Percentiles rank a stretch among this genome's conserved stretches.
These are phyloP conservation scores for Mycena olivaceomarginata DNA, from an alignment of 768 basidiomycete species.

Conservation along the genomic window DNA sequence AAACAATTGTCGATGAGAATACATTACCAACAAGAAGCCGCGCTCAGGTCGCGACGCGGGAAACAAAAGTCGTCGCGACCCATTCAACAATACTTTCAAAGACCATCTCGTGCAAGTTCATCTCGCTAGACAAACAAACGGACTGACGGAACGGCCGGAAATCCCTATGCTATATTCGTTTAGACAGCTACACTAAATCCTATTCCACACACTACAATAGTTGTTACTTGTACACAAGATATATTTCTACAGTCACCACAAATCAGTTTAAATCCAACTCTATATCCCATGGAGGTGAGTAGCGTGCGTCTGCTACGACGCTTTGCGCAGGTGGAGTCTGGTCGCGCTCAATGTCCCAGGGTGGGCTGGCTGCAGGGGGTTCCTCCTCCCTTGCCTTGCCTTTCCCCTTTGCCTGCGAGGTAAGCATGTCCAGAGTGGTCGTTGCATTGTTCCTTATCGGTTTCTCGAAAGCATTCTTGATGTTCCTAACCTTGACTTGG, in stretches of 20 bases:
- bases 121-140: background rate
- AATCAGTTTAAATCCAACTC: slow-evolving; percentile 67
- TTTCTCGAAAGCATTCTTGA: slow-evolving; percentile 93
- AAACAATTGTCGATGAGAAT: slow-evolving; percentile 80
- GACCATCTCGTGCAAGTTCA: slow-evolving; percentile 21
- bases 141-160: background rate
- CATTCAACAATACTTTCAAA: slow-evolving; percentile 49
- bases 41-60: slow-evolving; percentile 24
- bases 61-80: slow-evolving; percentile 30
- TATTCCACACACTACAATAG: slow-evolving; percentile 29
- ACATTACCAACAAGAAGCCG: slow-evolving; percentile 69
- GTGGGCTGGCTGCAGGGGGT: slow-evolving; percentile 23
- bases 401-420: slow-evolving; percentile 52
- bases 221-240: slow-evolving; percentile 38
- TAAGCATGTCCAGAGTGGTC: slow-evolving; percentile 60
- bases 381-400: slow-evolving; percentile 44
- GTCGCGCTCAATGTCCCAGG: slow-evolving; percentile 86
- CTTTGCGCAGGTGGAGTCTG: slow-evolving; percentile 52
- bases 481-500: slow-evolving; percentile 93
- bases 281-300: slow-evolving; percentile 59
- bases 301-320: slow-evolving; percentile 42
- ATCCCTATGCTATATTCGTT: slow-evolving; percentile 8
- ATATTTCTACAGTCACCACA: slow-evolving; percentile 17
- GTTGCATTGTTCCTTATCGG: slow-evolving; percentile 87
- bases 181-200: slow-evolving; percentile 20